Base-by-base conservation (phyloP, 768 basidiomycete genomes). In the Imleria badia region DNA sequence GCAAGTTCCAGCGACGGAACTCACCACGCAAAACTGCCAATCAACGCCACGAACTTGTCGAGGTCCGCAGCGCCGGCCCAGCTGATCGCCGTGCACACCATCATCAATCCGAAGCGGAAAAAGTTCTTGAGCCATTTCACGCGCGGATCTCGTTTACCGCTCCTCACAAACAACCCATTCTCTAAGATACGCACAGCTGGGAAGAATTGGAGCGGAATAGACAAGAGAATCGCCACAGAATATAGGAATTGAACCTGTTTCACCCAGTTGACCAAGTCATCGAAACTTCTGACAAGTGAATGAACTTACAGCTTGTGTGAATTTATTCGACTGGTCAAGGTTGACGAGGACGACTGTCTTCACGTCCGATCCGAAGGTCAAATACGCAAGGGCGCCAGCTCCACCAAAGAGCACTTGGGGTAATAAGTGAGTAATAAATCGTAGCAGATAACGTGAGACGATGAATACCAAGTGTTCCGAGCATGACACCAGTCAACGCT, bases 111-210 rank as follows among this genome's bases (percentile, higher is more conserved):
- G 61, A 89, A 93, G 46, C 87, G 81, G 71, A 94, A 85, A n/a
- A 83, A 72, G 64, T 98, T 99, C 84, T 99, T 99, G 63, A 85
- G 77, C 97, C 96, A 98, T 70, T 99, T 98, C 68, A 98, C 89
- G 52, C 82, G 79, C 33, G 75, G 60, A 68, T 93, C 80, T 48
- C 70, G 78, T 71, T 98, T 98, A 45, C 97, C 97, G 62, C 90
- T 93, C 45, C 81, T 81, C 42, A 84, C 84, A 69, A 98, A 98
- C 29, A 98, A 64, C 5, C 91, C 95, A 66, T 98, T 96, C 78
- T 99, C 97, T 74, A 98, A 83, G 66, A 99, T 98, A 49, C 97
- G 85, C 44, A 96, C 86, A 3, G 96, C 97, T 0, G 97, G 97
- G 91, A 98, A 98, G 52, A 98, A 86, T 72, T 98, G 95, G 1